A percentile compares a stretch with the other conserved stretches of the same genome.
Conservation (phyloP, 495 filamentous ascomycete species). For the Cercophora newfieldiana region DNA sequence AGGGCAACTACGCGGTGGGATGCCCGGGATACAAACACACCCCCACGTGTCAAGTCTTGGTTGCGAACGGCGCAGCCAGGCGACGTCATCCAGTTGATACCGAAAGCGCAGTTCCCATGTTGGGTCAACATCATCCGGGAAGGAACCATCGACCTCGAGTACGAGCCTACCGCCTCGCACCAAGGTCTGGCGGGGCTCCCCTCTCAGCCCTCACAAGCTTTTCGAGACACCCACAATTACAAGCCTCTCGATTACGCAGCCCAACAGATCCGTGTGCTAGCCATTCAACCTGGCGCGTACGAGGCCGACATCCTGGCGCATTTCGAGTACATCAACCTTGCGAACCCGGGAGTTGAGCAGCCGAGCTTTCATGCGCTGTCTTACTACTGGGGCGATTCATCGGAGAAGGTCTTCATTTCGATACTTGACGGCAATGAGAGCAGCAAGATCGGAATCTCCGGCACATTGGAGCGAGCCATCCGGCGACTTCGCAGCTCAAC, state of each 20-base stretch:
- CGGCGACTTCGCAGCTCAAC: neutral
- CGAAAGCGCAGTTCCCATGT: neutral
- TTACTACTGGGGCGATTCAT: slow-evolving; percentile 10
- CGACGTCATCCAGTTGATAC: slow-evolving; percentile 9
- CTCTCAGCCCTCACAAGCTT: no score
- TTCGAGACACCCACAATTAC: neutral
- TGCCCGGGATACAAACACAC: neutral
- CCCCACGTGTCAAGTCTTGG: neutral
- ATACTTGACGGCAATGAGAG: neutral
- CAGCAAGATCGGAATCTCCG: neutral
- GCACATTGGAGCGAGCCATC: slow-evolving; percentile 3
- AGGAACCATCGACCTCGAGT: slow-evolving; percentile 10
- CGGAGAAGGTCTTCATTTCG: neutral
- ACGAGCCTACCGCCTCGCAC: neutral
- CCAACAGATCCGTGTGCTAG: slow-evolving; percentile 11
- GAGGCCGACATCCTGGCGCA: neutral
- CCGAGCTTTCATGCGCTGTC: slow-evolving; percentile 14
- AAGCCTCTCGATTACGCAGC: slow-evolving; percentile 1
- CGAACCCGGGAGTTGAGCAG: neutral
- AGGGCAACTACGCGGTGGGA: neutral
- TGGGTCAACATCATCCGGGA: slow-evolving; percentile 14
- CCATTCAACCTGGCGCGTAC: neutral
- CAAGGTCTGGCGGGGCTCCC: neutral
- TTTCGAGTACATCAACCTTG: slow-evolving; percentile 4
- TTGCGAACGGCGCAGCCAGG: neutral